These are phyloP conservation scores for Pseudozyma sp. DNA, from an alignment of 1,284 basidiomycete species.

Conservation along the genomic window DNA sequence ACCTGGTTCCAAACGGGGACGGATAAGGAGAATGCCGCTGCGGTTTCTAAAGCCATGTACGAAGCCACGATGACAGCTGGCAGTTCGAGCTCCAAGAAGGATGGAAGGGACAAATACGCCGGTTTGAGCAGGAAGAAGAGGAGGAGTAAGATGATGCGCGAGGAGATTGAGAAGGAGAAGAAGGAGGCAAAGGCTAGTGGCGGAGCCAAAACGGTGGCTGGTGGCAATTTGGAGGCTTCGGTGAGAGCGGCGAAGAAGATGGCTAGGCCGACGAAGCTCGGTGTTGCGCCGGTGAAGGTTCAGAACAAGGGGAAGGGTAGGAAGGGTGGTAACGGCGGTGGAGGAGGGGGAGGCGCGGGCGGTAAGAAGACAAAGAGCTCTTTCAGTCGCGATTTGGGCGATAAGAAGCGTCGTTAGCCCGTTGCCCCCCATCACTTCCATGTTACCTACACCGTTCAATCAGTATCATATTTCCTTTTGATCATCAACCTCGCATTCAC, in stretches of 20 bases:
- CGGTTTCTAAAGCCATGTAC: slow-evolving; percentile 49
- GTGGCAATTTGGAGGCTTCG: slow-evolving; percentile 41
- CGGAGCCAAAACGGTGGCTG: slow-evolving; percentile 23
- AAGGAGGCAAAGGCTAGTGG: slow-evolving; percentile 16
- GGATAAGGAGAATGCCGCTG: slow-evolving; percentile 75
- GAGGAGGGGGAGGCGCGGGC: neutral
- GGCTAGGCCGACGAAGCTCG: slow-evolving; percentile 59
- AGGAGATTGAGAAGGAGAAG: slow-evolving; percentile 58
- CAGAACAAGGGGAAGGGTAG: slow-evolving; percentile 32
- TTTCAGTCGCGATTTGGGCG: slow-evolving; percentile 43
- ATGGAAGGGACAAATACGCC: slow-evolving; percentile 43
- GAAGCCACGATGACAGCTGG: slow-evolving; percentile 48
- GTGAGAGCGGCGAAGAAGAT: slow-evolving; percentile 64
- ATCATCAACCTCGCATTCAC: no score
- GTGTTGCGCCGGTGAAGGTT: slow-evolving; percentile 40
- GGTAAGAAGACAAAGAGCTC: slow-evolving; percentile 44
- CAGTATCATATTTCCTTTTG: no score
- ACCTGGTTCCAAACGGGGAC: slow-evolving; percentile 96
- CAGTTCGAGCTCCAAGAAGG: slow-evolving; percentile 11
- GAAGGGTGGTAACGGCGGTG: slow-evolving; percentile 11
- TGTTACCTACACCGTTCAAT: neutral
- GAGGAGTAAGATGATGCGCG: slow-evolving; percentile 57
- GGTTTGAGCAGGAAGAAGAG: slow-evolving; percentile 61
- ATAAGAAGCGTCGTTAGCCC: slow-evolving; percentile 25
- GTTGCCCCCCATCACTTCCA: neutral